A percentile compares a stretch with the other conserved stretches of the same genome.
Conservation (phyloP, 169 alveolate genomes). For the Plasmodium vinckei region DNA sequence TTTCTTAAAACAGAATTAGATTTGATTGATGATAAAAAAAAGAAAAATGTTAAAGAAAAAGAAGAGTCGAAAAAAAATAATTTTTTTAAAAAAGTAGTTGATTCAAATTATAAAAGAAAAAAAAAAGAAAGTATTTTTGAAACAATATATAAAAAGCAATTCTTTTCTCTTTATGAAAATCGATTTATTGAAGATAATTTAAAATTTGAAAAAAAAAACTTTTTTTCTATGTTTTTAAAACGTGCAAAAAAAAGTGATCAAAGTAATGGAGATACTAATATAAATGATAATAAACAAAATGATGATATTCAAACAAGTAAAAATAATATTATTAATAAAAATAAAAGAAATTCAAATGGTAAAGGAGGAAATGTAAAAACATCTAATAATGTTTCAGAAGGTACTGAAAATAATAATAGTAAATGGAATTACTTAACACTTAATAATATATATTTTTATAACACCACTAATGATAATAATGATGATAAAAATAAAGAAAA, state of each 20-base stretch:
- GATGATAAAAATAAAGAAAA: slow-evolving; percentile 13
- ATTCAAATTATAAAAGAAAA: slow-evolving; percentile 43
- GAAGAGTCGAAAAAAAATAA: slow-evolving; percentile 15
- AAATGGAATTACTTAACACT: slow-evolving; percentile 25
- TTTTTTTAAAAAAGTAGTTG: slow-evolving; percentile 42
- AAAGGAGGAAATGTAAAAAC: background rate
- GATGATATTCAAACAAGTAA: too few relatives aligned
- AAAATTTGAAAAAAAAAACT: slow-evolving; percentile 54
- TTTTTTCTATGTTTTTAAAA: slow-evolving; percentile 11
- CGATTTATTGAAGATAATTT: slow-evolving; percentile 39
- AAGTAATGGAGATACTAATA: background rate
- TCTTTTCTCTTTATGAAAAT: slow-evolving; percentile 52
- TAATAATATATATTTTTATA: slow-evolving; percentile 39
- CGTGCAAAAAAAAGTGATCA: slow-evolving; percentile 1
- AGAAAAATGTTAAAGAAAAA: slow-evolving; percentile 9
- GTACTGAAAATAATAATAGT: slow-evolving; percentile 1
- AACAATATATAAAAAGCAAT: slow-evolving; percentile 47
- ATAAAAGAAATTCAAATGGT: background rate
- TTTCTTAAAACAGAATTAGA: slow-evolving; percentile 53
- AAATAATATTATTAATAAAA: background rate
- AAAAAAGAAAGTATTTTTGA: slow-evolving; percentile 38
- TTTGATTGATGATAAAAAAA: slow-evolving; percentile 54
- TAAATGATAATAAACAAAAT: background rate
- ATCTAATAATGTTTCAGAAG: slow-evolving; percentile 4
- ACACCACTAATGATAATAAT: slow-evolving; percentile 36